These are phyloP conservation scores for Globisporangium irregulare DNA, from an alignment of 352 stramenopile species.

Conservation along the genomic window DNA sequence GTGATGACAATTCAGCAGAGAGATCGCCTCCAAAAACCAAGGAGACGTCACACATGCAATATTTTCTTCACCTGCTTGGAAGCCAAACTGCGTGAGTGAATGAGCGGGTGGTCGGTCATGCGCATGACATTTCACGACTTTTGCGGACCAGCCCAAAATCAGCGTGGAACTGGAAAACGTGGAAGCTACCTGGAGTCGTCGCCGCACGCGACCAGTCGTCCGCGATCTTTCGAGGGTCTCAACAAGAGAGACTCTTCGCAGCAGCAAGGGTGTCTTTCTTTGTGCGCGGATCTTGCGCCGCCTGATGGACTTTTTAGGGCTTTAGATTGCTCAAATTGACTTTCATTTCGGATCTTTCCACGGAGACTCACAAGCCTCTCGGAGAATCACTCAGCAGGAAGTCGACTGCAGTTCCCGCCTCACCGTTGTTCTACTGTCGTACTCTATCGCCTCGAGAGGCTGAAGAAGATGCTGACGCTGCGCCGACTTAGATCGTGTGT, in stretches of 20 bases:
- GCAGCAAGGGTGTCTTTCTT: too few species aligned
- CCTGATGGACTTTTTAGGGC: not conserved
- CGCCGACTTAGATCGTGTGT: not conserved
- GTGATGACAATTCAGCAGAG: not conserved
- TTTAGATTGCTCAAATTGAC: not conserved
- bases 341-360: conserved; percentile 3
- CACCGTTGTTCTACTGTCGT: not conserved
- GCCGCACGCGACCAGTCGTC: not conserved
- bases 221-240: not conserved
- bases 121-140: too few species aligned
- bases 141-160: too few species aligned
- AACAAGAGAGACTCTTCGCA: conserved; percentile 1
- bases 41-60: not conserved
- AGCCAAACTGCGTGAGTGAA: not conserved
- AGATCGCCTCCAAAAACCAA: not conserved
- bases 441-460: not conserved
- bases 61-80: not conserved
- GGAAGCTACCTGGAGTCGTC: not conserved
- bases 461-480: not conserved
- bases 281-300: not conserved
- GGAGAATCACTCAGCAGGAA: not conserved
- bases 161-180: not conserved
- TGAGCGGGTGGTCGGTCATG: too few species aligned
- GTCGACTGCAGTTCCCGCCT: not conserved
- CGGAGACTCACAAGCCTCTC: not conserved